These are phyloP conservation scores for Pseudonectria buxi DNA, from an alignment of 2,329 filamentous ascomycete genomes.

Conservation along the genomic window DNA sequence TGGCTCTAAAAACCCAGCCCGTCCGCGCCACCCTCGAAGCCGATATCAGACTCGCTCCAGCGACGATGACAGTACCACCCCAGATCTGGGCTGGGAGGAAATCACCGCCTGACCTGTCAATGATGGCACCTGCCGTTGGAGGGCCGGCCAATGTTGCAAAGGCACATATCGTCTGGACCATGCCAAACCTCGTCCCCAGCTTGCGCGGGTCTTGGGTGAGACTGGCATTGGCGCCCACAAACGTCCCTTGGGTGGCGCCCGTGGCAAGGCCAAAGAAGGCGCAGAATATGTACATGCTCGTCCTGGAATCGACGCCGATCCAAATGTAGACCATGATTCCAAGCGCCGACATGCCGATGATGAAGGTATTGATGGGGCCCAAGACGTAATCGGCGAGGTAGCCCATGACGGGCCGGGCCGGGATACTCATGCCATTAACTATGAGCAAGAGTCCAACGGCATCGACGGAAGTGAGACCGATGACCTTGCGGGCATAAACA, in stretches of 20 bases:
- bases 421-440: constrained; percentile 49
- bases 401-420: constrained; percentile 46
- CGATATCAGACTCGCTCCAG: constrained; percentile 25
- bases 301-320: constrained; percentile 40
- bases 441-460: constrained; percentile 51
- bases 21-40: constrained; percentile 29
- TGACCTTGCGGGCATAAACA: constrained; percentile 34
- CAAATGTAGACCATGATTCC: constrained; percentile 47
- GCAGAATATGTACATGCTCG: constrained; percentile 38
- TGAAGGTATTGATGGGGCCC: constrained; percentile 49
- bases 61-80: constrained; percentile 35
- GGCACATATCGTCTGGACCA: constrained; percentile 35
- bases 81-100: constrained; percentile 41
- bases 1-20: constrained; percentile 29
- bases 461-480: constrained; percentile 40
- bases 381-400: constrained; percentile 45
- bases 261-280: constrained; percentile 38
- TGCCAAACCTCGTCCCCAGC: constrained; percentile 40
- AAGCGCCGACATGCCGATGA: constrained; percentile 39
- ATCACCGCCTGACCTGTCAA: constrained; percentile 32
- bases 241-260: constrained; percentile 37
- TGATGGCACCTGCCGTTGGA: constrained; percentile 38
- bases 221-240: constrained; percentile 34
- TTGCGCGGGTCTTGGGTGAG: constrained; percentile 36
- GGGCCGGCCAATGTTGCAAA: constrained; percentile 39